These are phyloP conservation scores for Myxozyma mucilagina DNA, from an alignment of 805 yeast genomes.

Conservation along the genomic window DNA sequence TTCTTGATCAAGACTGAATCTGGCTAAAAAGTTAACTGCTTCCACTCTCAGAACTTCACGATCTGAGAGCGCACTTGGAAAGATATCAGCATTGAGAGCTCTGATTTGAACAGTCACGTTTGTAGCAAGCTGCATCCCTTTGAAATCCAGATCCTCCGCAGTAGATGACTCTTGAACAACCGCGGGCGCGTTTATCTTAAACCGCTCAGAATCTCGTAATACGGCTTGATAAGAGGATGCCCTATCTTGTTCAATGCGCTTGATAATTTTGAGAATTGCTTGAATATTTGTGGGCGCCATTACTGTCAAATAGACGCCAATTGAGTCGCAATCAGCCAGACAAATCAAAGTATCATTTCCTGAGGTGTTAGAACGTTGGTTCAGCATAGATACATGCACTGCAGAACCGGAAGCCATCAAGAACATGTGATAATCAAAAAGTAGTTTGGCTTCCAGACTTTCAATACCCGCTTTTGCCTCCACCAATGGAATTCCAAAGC, in stretches of 20 bases:
- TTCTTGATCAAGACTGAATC: constrained; percentile 36
- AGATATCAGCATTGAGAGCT: constrained; percentile 58
- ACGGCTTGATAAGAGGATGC: constrained; percentile 73
- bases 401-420: constrained; percentile 57
- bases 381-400: constrained; percentile 59
- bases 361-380: constrained; percentile 57
- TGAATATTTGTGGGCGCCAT: constrained; percentile 79
- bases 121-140: constrained; percentile 52
- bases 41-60: constrained; percentile 63
- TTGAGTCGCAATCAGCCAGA: constrained; percentile 45
- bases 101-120: constrained; percentile 64
- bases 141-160: background rate
- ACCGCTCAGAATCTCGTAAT: constrained; percentile 55
- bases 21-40: constrained; percentile 35
- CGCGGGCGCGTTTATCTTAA: constrained; percentile 37
- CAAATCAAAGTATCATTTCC: constrained; percentile 52
- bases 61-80: constrained; percentile 81
- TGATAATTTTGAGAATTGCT: constrained; percentile 71
- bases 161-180: background rate
- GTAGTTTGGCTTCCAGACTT: constrained; percentile 57
- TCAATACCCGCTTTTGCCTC: constrained; percentile 59
- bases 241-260: constrained; percentile 72
- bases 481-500: constrained; percentile 64
- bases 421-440: constrained; percentile 85
- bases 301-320: constrained; percentile 72